phyloP scores from a whole-genome alignment of 2,329 filamentous ascomycete species.

The Aspergillus aculeatinus region DNA sequence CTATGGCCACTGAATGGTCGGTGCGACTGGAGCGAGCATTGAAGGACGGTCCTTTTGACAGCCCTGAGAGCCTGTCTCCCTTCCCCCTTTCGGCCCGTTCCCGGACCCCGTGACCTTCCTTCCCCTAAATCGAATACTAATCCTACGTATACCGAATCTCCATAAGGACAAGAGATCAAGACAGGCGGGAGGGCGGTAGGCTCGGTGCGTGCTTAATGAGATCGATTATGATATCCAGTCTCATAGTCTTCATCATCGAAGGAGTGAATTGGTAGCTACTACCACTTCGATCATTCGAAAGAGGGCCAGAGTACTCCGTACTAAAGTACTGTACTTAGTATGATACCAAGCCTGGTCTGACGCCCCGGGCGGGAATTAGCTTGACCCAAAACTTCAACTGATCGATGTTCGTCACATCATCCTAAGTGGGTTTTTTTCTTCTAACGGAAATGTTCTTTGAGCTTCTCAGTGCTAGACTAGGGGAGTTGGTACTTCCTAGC shows the following conservation, averaged over 20 bases:
- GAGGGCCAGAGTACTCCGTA: not conserved
- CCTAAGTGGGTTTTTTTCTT: not conserved
- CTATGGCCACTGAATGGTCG: slow-evolving; percentile 1
- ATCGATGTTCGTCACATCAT: not conserved
- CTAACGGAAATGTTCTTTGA: not conserved
- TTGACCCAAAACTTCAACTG: slow-evolving; percentile 1
- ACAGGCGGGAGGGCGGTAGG: not conserved
- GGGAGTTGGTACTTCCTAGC: not conserved
- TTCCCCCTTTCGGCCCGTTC: not conserved
- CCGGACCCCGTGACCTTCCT: not conserved
- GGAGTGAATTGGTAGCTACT: not conserved
- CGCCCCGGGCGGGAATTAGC: not conserved
- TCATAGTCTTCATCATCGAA: not conserved
- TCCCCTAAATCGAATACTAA: too few relatives aligned
- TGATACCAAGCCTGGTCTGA: not conserved
- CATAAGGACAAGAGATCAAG: not conserved
- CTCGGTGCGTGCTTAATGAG: not conserved
- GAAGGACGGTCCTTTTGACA: slow-evolving; percentile 2
- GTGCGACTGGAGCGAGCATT: not conserved
- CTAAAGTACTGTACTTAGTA: not conserved
- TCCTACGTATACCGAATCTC: not conserved
- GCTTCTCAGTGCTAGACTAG: not conserved
- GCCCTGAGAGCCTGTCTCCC: not conserved
- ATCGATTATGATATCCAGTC: not conserved
- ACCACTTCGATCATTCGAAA: not conserved